Conservation (phyloP, 345 rosid species). For the Citrus mangshanensis region DNA sequence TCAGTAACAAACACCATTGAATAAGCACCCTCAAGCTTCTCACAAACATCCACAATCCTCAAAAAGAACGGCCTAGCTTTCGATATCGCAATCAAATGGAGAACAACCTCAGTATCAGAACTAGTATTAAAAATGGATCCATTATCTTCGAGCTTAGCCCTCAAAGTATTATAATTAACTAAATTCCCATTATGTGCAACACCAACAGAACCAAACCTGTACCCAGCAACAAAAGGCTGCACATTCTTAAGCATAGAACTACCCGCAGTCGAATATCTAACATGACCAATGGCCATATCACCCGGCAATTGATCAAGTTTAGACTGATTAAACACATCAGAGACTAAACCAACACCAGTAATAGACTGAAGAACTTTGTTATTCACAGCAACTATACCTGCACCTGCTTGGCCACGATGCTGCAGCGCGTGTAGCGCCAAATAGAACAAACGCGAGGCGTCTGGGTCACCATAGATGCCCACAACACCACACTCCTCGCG, state of each 20-base stretch:
- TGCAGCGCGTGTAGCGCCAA: constrained; percentile 44
- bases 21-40: constrained; percentile 82
- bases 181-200: constrained; percentile 97
- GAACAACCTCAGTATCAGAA: constrained; percentile 94
- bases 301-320: constrained; percentile 89
- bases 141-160: constrained; percentile 73
- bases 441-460: constrained; percentile 88
- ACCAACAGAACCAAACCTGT: constrained; percentile 80
- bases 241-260: constrained; percentile 92
- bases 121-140: constrained; percentile 93
- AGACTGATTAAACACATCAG: constrained; percentile 85
- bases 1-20: constrained; percentile 92
- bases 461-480: constrained; percentile 89
- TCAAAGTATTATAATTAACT: constrained; percentile 65
- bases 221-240: constrained; percentile 98
- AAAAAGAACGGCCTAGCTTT: constrained; percentile 84
- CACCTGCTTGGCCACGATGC: too few species aligned
- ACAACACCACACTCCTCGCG: too few species aligned
- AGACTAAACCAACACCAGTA: constrained; percentile 93
- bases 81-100: constrained; percentile 87
- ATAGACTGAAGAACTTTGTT: constrained; percentile 69
- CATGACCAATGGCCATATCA: constrained; percentile 84
- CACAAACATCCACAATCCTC: constrained; percentile 93
- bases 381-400: constrained; percentile 50
- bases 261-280: constrained; percentile 94